Percentiles rank a stretch among this genome's conserved stretches.
Evolutionary conservation across 2,329 filamentous ascomycete species (phyloP).

Genomic region (Alternaria viburni): DNA sequence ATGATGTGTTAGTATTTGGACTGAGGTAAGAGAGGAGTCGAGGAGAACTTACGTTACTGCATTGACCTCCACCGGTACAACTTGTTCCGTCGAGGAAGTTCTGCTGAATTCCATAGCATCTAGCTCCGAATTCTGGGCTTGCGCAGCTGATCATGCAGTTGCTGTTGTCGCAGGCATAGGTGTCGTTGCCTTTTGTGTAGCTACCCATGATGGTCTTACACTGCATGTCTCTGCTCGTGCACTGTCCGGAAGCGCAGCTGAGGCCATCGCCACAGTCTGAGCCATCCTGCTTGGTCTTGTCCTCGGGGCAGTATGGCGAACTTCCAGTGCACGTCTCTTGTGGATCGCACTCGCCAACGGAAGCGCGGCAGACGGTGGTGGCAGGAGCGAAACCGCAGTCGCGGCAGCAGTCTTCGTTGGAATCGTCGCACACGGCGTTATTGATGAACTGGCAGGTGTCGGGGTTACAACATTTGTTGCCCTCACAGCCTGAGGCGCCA

Average conservation of each 20-base stretch:
- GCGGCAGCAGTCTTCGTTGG: conserved; percentile 84
- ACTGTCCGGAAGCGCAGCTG: conserved; percentile 88
- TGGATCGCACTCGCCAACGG: conserved; percentile 83
- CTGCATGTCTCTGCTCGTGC: conserved; percentile 88
- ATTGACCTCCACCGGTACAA: conserved; percentile 81
- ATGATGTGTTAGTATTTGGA: conserved; percentile 12
- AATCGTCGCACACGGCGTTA: conserved; percentile 79
- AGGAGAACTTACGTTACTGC: conserved; percentile 65
- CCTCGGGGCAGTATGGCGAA: conserved; percentile 74
- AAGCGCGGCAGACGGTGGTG: conserved; percentile 79
- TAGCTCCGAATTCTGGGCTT: conserved; percentile 69
- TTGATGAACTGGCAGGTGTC: conserved; percentile 83
- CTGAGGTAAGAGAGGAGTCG: neutral
- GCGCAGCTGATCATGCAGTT: conserved; percentile 80
- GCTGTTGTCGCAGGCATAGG: conserved; percentile 75
- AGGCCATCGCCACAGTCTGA: conserved; percentile 74
- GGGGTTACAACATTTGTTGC: conserved; percentile 83
- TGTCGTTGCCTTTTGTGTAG: conserved; percentile 75
- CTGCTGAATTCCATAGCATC: conserved; percentile 80
- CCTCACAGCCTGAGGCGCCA: conserved; percentile 71
- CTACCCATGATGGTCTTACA: conserved; percentile 84
- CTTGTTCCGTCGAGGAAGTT: conserved; percentile 93
- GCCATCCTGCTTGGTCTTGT: conserved; percentile 73
- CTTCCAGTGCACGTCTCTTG: conserved; percentile 81
- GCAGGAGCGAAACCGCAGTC: conserved; percentile 70